Evolutionary conservation across 177 flowering plant genomes (phyloP).

Genomic region (Tripterygium wilfordii): DNA sequence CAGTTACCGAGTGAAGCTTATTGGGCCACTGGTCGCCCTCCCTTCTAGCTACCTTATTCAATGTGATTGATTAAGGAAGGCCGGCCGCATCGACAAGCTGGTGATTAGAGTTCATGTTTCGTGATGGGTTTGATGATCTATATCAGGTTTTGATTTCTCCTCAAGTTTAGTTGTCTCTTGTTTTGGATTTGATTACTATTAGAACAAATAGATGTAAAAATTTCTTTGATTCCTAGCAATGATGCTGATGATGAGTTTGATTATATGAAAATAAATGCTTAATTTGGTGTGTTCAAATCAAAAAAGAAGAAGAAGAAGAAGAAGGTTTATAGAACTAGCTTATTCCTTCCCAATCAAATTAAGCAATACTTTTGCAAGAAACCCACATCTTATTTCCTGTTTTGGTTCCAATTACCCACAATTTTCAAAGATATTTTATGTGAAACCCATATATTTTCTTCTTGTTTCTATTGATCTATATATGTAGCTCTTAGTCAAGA

Average conservation of each 20-base stretch:
- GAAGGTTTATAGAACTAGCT: too few species aligned
- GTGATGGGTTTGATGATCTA: background rate
- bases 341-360: background rate
- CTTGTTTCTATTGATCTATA: too few species aligned
- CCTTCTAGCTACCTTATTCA: constrained; percentile 39
- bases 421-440: too few species aligned
- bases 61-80: too few species aligned
- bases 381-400: background rate
- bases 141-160: too few species aligned
- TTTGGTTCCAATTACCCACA: background rate
- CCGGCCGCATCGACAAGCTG: too few species aligned
- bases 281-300: background rate
- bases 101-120: background rate
- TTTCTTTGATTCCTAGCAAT: too few species aligned
- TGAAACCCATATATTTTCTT: background rate
- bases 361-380: too few species aligned
- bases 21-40: constrained; percentile 76
- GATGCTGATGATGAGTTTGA: constrained; percentile 13
- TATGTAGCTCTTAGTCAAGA: too few species aligned
- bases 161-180: background rate
- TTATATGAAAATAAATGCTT: constrained; percentile 2
- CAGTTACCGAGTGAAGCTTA: constrained; percentile 70
- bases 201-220: too few species aligned
- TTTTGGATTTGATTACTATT: constrained; percentile 15
- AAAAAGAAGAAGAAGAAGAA: background rate